Evolutionary conservation across 305 asterid species (phyloP).

Genomic region (Euphrasia arctica): DNA sequence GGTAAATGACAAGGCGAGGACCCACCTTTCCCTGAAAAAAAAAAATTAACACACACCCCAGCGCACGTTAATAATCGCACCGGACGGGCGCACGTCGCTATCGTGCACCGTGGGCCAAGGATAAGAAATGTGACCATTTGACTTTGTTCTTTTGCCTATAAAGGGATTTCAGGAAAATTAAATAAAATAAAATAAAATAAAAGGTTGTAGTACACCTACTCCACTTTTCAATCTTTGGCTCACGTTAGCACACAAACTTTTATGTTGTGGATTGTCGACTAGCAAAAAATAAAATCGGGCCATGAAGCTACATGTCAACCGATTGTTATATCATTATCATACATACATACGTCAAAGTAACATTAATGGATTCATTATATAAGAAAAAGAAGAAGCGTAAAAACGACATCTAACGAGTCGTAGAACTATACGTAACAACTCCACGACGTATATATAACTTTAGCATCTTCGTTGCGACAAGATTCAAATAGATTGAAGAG

Average conservation of each 20-base stretch:
- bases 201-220: slow-evolving; percentile 47
- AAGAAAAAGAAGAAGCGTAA: no score
- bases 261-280: neutral
- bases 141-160: slow-evolving; percentile 29
- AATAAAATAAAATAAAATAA: neutral
- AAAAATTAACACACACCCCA: neutral
- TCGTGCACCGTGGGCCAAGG: slow-evolving; percentile 30
- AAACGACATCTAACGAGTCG: no score
- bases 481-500: no score
- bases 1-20: slow-evolving; percentile 80
- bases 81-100: slow-evolving; percentile 20
- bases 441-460: no score
- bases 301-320: no score
- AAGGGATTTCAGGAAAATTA: slow-evolving; percentile 14
- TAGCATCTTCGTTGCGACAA: no score
- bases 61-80: slow-evolving; percentile 21
- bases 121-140: slow-evolving; percentile 37
- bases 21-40: slow-evolving; percentile 62
- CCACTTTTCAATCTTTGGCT: slow-evolving; percentile 39
- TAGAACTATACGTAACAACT: no score
- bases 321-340: no score
- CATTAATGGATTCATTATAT: no score
- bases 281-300: no score
- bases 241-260: slow-evolving; percentile 30
- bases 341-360: no score